Conservation (phyloP, 140 eudicot genomes). For the Anethum foeniculum region DNA sequence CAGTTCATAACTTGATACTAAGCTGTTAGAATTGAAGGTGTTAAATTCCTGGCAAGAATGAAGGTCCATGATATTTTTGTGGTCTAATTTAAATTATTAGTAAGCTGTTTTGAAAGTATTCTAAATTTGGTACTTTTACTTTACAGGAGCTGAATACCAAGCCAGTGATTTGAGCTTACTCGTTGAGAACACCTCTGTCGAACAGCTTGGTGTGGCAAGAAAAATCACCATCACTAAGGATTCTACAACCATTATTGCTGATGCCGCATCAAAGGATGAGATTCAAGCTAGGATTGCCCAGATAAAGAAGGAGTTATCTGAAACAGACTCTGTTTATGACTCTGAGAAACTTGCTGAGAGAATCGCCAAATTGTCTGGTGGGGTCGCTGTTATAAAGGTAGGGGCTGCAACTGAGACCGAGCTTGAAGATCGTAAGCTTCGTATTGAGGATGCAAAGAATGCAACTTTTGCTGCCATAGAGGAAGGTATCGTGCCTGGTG, state of each 20-base stretch:
- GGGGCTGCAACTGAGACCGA: conserved; percentile 98
- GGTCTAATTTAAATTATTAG: not conserved
- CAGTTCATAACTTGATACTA: not conserved
- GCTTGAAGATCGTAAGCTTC: conserved; percentile 84
- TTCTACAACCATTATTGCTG: conserved; percentile 81
- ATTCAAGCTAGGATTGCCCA: conserved; percentile 74
- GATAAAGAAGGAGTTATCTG: conserved; percentile 64
- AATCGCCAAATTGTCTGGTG: conserved; percentile 84
- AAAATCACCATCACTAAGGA: conserved; percentile 72
- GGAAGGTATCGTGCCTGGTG: conserved; percentile 97
- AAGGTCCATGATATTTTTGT: not conserved
- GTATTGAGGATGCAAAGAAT: conserved; percentile 93
- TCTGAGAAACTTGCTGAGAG: conserved; percentile 82
- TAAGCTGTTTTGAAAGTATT: not conserved
- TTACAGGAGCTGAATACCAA: conserved; percentile 85
- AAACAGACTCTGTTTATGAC: conserved; percentile 75
- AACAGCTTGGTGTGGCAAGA: conserved; percentile 78
- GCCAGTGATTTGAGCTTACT: conserved; percentile 75
- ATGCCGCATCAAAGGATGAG: conserved; percentile 90
- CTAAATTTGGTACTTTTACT: not conserved
- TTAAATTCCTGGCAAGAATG: not conserved
- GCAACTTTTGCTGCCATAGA: conserved; percentile 98
- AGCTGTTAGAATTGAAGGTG: not conserved
- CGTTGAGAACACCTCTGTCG: conserved; percentile 55
- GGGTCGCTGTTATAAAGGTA: conserved; percentile 87